Evolutionary conservation across 2,329 filamentous ascomycete genomes (phyloP), one percentile per base, ranked within the genome.

Genomic region (Monosporascus sp.): DNA sequence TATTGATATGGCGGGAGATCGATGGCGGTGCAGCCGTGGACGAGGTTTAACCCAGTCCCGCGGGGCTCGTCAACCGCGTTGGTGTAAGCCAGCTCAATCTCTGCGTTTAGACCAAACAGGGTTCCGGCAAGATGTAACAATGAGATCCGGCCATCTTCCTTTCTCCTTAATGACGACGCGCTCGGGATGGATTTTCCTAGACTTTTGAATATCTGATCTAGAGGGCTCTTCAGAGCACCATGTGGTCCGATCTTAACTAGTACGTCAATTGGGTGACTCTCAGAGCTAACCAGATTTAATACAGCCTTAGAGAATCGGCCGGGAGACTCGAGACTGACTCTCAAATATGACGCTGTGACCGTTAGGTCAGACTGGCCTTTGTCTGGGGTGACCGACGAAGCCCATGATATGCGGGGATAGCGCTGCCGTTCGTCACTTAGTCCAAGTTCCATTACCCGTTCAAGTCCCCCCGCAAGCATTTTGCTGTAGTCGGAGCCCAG

Each of bases 161-260:
- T 15, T 7, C 54, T 37, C 20, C 44, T 51, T 15, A 60, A 15
- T 1, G 56, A 48, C 6, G 48, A 28, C 3, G 18, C 7, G 31
- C 54, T 48, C 3, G 37, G 24, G 1, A 48, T 20, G 1, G 44
- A 3, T 6, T 22, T 50, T 5, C 49, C 49, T 5, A 47, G 3
- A 5, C 43, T 31, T 17, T 56, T 54, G 14, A 52, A 7, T 8
- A 50, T 60, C 28, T 56, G 54, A 2, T 50, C 43, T 1, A 60
- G 5, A 6, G 56, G 52, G 2, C 51, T 18, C 17, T 51, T 55
- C 3, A 60, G 48, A 6, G 56, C 51, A 0, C 50, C 20, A n/a
- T 58, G 55, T 1, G 58, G 58, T 0, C 58, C 57, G 11, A 60
- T 51, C 38, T 60, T 56, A 5, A 60, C 24, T 14, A 54, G 6